A percentile compares a stretch with the other conserved stretches of the same genome.
These are phyloP conservation scores for Colletotrichum somersetense DNA, from an alignment of 2,329 filamentous ascomycete species.

Conservation along the genomic window DNA sequence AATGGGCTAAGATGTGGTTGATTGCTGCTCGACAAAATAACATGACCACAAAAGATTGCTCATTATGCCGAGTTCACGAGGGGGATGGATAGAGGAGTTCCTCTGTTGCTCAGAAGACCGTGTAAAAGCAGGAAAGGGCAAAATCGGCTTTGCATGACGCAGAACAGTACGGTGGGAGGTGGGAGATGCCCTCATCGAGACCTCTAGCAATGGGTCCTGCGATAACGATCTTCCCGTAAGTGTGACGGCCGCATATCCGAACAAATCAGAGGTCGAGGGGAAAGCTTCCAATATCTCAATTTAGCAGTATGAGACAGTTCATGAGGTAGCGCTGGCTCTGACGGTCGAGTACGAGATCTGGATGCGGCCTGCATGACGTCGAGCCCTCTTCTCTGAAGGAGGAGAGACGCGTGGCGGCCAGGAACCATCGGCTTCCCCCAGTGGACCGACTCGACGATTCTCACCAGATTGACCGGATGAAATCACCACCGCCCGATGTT, in stretches of 20 bases:
- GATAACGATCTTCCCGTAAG: too few species aligned
- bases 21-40: too few species aligned
- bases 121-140: too few species aligned
- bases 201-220: too few species aligned
- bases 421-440: slow-evolving; percentile 54
- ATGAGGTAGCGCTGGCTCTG: slow-evolving; percentile 54
- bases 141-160: too few species aligned
- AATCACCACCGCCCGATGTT: slow-evolving; percentile 53
- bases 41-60: too few species aligned
- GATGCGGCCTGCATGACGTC: slow-evolving; percentile 47
- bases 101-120: too few species aligned
- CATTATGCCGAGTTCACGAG: too few species aligned
- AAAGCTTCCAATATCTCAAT: slow-evolving; percentile 62
- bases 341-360: slow-evolving; percentile 55
- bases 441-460: slow-evolving; percentile 58
- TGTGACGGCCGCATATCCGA: slow-evolving; percentile 49
- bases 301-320: slow-evolving; percentile 58
- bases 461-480: slow-evolving; percentile 57
- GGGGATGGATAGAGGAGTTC: too few species aligned
- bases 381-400: slow-evolving; percentile 38
- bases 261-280: slow-evolving; percentile 50
- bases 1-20: too few species aligned
- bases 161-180: too few species aligned
- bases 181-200: too few species aligned
- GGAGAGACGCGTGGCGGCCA: slow-evolving; percentile 39